Base-by-base conservation (phyloP, 2,329 filamentous ascomycete genomes). In the Metarhizium robertsii region DNA sequence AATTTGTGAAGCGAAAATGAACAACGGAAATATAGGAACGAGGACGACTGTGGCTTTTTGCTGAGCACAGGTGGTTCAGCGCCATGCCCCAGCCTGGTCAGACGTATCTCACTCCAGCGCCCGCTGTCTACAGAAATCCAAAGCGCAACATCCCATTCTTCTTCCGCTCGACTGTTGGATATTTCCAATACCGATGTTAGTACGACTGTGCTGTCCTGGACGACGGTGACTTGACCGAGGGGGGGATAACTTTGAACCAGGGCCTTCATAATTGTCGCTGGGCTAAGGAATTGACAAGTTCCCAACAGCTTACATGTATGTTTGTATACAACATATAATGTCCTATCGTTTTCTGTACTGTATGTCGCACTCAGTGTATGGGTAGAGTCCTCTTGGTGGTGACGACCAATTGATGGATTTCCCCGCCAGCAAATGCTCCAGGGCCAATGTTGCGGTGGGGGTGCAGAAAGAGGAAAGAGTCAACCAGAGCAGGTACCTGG, bases 111-210 rank as follows among this genome's bases (percentile, higher is more conserved):
- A 70, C 71, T 58, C 83, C 79, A 75, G 61, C 76, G 75, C 30
- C 72, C 67, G 53, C 80, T 79, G 61, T 87, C 84, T 59, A 64
- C 59, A 4, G 77, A 78, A 56, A 89, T 83, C 89, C 90, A 95
- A 7, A 95, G 70, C 16, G 81, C 81, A 36, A 90, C 80, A 62
- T 94, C 80, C 86, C 88, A 94, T 20, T 76, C 64, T 58, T 82
- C 74, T 16, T 79, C 71, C 7, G 76, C 75, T 50, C 79, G 78
- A 40, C 74, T 74, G 25, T 68, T 69, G 45, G 81, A 80, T 46
- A 86, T 81, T 61, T 92, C 85, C 36, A 95, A 75, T 13, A 92
- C 70, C 6, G 87, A 85, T 0, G 80, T 85, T 61, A 96, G 86
- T 1, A 68, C 66, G 43, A 87, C 73, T 64, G 78, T 61, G 2